Base-by-base conservation (phyloP, 768 basidiomycete genomes). In the Suillus cothurnatus region DNA sequence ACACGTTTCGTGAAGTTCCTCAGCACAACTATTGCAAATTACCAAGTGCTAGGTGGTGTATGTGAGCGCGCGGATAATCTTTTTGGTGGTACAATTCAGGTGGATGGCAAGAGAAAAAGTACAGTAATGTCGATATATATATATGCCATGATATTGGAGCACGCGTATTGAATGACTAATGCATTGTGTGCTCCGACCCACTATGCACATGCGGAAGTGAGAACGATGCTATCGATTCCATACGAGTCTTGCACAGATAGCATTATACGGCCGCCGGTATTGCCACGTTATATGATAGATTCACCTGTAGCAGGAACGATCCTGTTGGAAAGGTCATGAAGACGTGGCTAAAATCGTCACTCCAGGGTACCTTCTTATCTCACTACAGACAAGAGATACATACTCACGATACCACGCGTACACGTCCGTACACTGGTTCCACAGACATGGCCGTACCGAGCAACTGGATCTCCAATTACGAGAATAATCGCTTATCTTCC, bases 401-500 rank as follows among this genome's bases (percentile, higher is more conserved):
- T 8, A 17, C 38, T 39, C 57, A 39, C 23, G 56, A 36, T 15
- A 23, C 34, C 23, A 28, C 26, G 38, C 12, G 47, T 47, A 23
- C 11, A 47, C 11, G 38, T 19, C 36, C 9, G 5, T 39, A 28
- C 34, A n/a, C 36, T 36, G 47, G 15, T 50, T 15, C 26, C 31
- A 32, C 31, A 39, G 11, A 6, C 15, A 36, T 39, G 38, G 11
- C 6, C 17, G 11, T 28, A 41, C 26, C 58, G 58, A 28, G 4
- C 19, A 59, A 21, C 19, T 41, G 58, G 58, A 8, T 6, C 19
- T 28, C 26, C 39, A 4, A 28, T 41, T 59, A 63, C 57, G 28
- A 63, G n/a, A 63, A 63, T 63, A 63, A 19, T 59, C 15, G 15
- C 58, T 63, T 63, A 63, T 61, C 62, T 32, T 34, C 15, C 0